Percentiles rank a stretch among this genome's conserved stretches.
phyloP scores from a whole-genome alignment of 768 basidiomycete genomes.

The Podaxis mareebaensis region DNA sequence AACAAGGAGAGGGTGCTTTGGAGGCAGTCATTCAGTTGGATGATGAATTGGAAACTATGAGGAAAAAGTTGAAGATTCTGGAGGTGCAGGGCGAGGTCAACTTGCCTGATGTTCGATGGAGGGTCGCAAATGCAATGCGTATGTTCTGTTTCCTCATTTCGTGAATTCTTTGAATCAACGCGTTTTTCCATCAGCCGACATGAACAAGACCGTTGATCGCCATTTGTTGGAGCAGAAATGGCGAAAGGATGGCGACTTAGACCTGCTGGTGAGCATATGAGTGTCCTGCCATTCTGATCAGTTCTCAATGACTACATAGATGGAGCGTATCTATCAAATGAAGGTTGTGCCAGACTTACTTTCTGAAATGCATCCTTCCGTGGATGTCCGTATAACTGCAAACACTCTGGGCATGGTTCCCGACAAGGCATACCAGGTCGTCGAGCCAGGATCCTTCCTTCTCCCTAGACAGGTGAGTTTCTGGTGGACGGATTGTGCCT shows the following conservation, averaged over 20 bases:
- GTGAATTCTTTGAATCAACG: neutral
- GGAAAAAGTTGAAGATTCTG: constrained; percentile 56
- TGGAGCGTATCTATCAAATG: constrained; percentile 94
- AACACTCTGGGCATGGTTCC: constrained; percentile 31
- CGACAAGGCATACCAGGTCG: constrained; percentile 39
- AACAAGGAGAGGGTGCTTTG: constrained; percentile 26
- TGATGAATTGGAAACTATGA: constrained; percentile 41
- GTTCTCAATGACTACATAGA: constrained; percentile 44
- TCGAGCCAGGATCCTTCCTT: constrained; percentile 74
- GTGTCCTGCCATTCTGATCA: neutral
- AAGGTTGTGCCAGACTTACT: constrained; percentile 86
- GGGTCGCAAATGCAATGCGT: constrained; percentile 79
- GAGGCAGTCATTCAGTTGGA: constrained; percentile 32
- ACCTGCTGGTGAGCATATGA: constrained; percentile 67
- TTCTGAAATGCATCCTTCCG: constrained; percentile 64
- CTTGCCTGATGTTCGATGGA: constrained; percentile 81
- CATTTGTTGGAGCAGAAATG: constrained; percentile 82
- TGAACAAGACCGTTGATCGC: constrained; percentile 71
- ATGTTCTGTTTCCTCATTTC: constrained; percentile 28
- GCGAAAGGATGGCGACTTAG: constrained; percentile 82
- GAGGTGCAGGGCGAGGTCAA: constrained; percentile 84
- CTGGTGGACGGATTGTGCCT: neutral
- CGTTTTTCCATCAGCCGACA: constrained; percentile 48
- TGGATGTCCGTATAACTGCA: constrained; percentile 71
- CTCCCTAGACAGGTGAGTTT: constrained; percentile 62